phyloP scores from a whole-genome alignment of 2,329 filamentous ascomycete genomes.

The Lasiodiplodia hormozganensis region DNA sequence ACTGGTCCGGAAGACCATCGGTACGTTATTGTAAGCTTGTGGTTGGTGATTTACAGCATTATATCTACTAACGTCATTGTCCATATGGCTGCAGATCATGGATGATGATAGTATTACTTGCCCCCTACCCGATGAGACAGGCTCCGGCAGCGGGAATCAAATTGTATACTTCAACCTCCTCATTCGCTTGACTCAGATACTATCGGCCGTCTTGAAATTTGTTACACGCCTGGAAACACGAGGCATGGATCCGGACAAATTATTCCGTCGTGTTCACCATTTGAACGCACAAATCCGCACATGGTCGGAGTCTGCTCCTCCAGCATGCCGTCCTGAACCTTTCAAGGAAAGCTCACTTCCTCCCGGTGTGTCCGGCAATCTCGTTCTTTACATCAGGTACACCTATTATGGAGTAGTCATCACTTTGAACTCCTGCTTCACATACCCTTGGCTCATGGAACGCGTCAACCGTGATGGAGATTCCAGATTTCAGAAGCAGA shows the following conservation, averaged over 20 bases:
- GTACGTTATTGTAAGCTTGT: slow-evolving; percentile 27
- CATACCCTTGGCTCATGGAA: not conserved
- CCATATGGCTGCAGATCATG: not conserved
- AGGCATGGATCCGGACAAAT: not conserved
- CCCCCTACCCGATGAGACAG: not conserved
- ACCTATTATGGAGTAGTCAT: not conserved
- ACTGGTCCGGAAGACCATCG: slow-evolving; percentile 33
- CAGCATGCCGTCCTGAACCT: slow-evolving; percentile 5
- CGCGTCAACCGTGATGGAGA: not conserved
- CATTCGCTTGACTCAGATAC: not conserved
- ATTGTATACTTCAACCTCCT: not conserved
- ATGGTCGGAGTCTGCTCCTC: not conserved
- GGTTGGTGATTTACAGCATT: not conserved
- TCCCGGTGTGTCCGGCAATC: not conserved
- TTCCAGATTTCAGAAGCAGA: slow-evolving; percentile 8
- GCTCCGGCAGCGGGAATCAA: not conserved
- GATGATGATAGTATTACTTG: slow-evolving; percentile 1
- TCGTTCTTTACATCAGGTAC: not conserved
- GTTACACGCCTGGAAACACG: not conserved
- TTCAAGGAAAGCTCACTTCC: not conserved
- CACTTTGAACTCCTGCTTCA: not conserved
- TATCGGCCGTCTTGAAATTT: not conserved
- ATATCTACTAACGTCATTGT: not conserved
- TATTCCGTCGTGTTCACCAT: not conserved
- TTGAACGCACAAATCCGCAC: not conserved